phyloP scores from a whole-genome alignment of 148 eudicot genomes.

The Rhododendron griersonianum region DNA sequence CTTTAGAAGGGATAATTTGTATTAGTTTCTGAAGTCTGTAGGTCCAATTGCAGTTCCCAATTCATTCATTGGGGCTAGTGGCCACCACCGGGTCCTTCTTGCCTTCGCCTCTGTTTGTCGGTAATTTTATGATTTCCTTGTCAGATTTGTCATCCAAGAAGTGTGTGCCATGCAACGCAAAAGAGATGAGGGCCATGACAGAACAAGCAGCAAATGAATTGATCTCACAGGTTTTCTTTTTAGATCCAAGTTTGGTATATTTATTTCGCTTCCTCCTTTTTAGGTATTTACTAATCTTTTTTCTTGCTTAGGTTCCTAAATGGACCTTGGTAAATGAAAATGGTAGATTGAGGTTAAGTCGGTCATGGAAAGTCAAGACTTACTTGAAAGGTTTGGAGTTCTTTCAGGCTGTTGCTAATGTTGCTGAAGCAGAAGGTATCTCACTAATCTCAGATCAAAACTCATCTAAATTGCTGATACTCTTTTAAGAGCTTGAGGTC shows the following conservation, averaged over 20 bases:
- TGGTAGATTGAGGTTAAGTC: conserved; percentile 56
- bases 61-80: not conserved
- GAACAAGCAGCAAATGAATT: conserved; percentile 59
- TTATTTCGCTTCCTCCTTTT: not conserved
- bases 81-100: not conserved
- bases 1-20: not conserved
- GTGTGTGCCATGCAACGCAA: conserved; percentile 79
- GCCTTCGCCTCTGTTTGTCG: not conserved
- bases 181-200: conserved; percentile 76
- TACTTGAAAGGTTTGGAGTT: conserved; percentile 80
- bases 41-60: not conserved
- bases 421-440: conserved; percentile 89
- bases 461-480: not conserved
- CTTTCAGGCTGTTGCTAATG: conserved; percentile 62
- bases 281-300: not conserved
- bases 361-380: conserved; percentile 84
- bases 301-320: conserved; percentile 56
- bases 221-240: conserved; percentile 42
- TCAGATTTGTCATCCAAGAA: conserved; percentile 70
- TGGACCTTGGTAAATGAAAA: conserved; percentile 66
- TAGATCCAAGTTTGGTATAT: not conserved
- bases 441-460: conserved; percentile 7
- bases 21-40: not conserved
- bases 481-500: not conserved
- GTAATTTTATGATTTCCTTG: conserved; percentile 10